Evolutionary conservation across 371 early-diverging fungal genomes (phyloP), one percentile per base, ranked within the genome.

Genomic region (Synchytrium microbalum): DNA sequence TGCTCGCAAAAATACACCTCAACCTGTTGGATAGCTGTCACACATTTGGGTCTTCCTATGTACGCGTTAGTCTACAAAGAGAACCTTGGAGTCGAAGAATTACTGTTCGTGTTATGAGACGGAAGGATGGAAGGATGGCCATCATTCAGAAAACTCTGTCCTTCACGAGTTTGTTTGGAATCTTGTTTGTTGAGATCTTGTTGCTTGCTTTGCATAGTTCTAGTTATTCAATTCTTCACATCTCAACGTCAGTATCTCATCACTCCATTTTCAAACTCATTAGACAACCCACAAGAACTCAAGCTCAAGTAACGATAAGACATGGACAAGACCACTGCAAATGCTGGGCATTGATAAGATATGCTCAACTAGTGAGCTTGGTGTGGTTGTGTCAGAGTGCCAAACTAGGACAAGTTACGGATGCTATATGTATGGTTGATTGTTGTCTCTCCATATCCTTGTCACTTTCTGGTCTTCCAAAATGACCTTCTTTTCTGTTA

Each of bases 131-230:
- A 69, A 71, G 32, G n/a, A n/a, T n/a, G 76, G 76, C 2, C 26
- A 63, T 13, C 76, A 75, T 63, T 60, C 73, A 8, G 76, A 75
- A 54, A 70, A 67, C 65, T 61, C 63, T 28, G 66, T 73, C n/a
- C 54, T 31, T 75, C 19, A 69, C 73, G 10, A 72, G 14, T 51
- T 51, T 14, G 51, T 75, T 75, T 64, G 76, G 76, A 2, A 3
- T 75, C 54, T 61, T 75, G 27, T 75, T 75, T 62, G 71, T 70
- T 70, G 73, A 75, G 52, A 63, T 71, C 25, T 29, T 75, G n/a
- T 75, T 72, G 55, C n/a, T n/a, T n/a, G n/a, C n/a, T n/a, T n/a
- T n/a, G n/a, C n/a, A n/a, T n/a, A n/a, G n/a, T n/a, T n/a, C n/a
- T n/a, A n/a, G n/a, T n/a, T n/a, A n/a, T n/a, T n/a, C n/a, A n/a